Evolutionary conservation across 306 rosid genomes (phyloP).

Genomic region (Oemleria cerasiformis): DNA sequence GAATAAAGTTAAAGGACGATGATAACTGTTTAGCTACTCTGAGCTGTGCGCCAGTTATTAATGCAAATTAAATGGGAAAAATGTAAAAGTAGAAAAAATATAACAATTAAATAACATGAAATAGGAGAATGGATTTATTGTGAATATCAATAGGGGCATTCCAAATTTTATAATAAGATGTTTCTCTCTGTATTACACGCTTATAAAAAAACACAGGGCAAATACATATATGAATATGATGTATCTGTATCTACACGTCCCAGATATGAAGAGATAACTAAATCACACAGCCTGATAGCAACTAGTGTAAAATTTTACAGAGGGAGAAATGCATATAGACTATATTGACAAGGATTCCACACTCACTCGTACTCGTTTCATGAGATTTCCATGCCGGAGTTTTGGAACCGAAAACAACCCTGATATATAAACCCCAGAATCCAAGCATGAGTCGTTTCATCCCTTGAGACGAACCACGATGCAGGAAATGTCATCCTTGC

Average conservation of each 20-base stretch:
- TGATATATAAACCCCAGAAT: slow-evolving; percentile 29
- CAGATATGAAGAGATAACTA: slow-evolving; percentile 36
- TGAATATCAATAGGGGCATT: too few relatives aligned
- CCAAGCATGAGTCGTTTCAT: slow-evolving; percentile 17
- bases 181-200: too few relatives aligned
- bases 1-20: too few relatives aligned
- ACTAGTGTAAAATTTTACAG: slow-evolving; percentile 38
- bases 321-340: slow-evolving; percentile 14
- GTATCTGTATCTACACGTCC: slow-evolving; percentile 43
- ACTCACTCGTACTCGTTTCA: slow-evolving; percentile 16
- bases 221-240: too few relatives aligned
- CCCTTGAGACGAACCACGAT: slow-evolving; percentile 71
- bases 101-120: too few relatives aligned
- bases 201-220: too few relatives aligned
- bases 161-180: too few relatives aligned
- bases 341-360: slow-evolving; percentile 36
- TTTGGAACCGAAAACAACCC: slow-evolving; percentile 16
- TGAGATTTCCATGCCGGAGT: slow-evolving; percentile 28
- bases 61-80: too few relatives aligned
- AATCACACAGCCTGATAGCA: slow-evolving; percentile 43
- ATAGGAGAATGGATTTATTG: too few relatives aligned
- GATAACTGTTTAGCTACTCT: too few relatives aligned
- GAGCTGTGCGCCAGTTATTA: too few relatives aligned
- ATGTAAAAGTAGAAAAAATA: too few relatives aligned
- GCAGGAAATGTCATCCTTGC: slow-evolving; percentile 91